These are phyloP conservation scores for Lepiota venenata DNA, from an alignment of 768 basidiomycete genomes.

Conservation along the genomic window DNA sequence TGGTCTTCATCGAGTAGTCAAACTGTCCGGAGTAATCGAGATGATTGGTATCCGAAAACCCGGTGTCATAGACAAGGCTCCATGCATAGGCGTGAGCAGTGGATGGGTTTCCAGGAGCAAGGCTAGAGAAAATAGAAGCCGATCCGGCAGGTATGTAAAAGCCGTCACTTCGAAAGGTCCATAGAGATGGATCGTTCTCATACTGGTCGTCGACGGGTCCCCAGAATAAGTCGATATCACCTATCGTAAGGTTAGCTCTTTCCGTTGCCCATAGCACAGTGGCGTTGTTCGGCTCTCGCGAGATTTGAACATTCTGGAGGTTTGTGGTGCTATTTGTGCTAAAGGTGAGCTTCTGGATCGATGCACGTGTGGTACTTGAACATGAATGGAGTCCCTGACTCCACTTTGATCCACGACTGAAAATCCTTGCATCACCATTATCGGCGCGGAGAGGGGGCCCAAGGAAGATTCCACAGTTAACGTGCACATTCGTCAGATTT, in stretches of 20 bases:
- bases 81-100: not conserved
- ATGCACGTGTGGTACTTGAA: constrained; percentile 16
- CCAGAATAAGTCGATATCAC: constrained; percentile 4
- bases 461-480: constrained; percentile 17
- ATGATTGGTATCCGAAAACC: not conserved
- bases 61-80: not conserved
- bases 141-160: constrained; percentile 8
- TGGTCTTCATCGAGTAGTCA: constrained; percentile 1
- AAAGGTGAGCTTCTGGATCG: constrained; percentile 4
- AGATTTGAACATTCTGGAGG: not conserved
- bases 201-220: constrained; percentile 5
- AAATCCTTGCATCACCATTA: constrained; percentile 15
- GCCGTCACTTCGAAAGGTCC: not conserved
- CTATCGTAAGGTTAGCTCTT: not conserved
- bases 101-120: not conserved
- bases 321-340: not conserved
- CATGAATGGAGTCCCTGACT: constrained; percentile 16
- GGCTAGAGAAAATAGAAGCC: not conserved
- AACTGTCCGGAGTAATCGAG: not conserved
- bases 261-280: constrained; percentile 5
- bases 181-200: constrained; percentile 9
- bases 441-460: constrained; percentile 19
- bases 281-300: not conserved
- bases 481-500: constrained; percentile 20
- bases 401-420: constrained; percentile 18